A percentile compares a stretch with the other conserved stretches of the same genome.
Evolutionary conservation across 768 basidiomycete species (phyloP).

Genomic region (Grammothele lineata): DNA sequence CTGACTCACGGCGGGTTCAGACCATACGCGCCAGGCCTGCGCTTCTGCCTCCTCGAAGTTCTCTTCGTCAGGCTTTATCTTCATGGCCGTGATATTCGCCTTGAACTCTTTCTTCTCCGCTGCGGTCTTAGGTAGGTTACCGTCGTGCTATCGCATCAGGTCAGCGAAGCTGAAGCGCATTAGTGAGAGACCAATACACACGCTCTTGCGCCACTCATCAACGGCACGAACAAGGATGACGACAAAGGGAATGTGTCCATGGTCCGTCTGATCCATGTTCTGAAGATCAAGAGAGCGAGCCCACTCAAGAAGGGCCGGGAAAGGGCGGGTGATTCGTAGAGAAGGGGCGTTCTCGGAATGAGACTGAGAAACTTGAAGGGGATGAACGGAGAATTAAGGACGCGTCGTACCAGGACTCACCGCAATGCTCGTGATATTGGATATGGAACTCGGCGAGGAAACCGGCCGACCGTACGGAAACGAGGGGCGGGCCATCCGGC

Average conservation of each 20-base stretch:
- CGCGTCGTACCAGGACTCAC: conserved; percentile 41
- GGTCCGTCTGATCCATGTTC: conserved; percentile 82
- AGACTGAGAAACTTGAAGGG: conserved; percentile 32
- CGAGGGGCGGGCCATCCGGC: conserved; percentile 56
- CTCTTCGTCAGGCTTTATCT: conserved; percentile 83
- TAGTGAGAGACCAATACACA: conserved; percentile 24
- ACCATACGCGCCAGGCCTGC: conserved; percentile 83
- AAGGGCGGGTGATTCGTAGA: conserved; percentile 85
- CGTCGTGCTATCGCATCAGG: conserved; percentile 52
- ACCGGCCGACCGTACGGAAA: conserved; percentile 80
- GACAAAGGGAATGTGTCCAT: conserved; percentile 88
- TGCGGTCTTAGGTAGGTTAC: conserved; percentile 46
- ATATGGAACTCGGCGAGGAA: conserved; percentile 87
- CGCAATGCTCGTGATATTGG: conserved; percentile 84
- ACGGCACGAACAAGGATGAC: conserved; percentile 80
- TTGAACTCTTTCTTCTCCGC: conserved; percentile 82
- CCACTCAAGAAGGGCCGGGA: conserved; percentile 75
- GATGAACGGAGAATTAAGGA: conserved; percentile 53
- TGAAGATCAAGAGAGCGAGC: conserved; percentile 68
- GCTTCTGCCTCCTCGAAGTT: conserved; percentile 95
- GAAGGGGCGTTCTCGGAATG: conserved; percentile 51
- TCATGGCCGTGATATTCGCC: conserved; percentile 52
- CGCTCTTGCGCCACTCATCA: conserved; percentile 77
- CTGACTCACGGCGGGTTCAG: conserved; percentile 40
- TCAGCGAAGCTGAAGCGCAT: not conserved